Evolutionary conservation across 495 filamentous ascomycete genomes (phyloP).

Genomic region (Bathelium albidoporum): DNA sequence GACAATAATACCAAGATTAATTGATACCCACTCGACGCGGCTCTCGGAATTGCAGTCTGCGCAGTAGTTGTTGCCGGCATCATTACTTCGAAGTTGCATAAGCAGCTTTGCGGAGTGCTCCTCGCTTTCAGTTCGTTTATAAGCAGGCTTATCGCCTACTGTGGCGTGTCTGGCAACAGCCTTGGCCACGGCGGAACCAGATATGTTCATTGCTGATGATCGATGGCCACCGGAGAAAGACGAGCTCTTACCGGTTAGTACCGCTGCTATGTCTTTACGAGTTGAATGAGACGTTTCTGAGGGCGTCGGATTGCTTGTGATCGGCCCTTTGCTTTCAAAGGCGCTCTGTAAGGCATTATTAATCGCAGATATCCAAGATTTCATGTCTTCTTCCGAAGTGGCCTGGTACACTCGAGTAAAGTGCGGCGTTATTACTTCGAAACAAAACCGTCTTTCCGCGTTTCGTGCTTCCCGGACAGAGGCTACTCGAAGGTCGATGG

Average conservation of each 20-base stretch:
- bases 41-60: constrained; percentile 85
- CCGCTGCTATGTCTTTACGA: constrained; percentile 76
- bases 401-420: constrained; percentile 97
- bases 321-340: constrained; percentile 63
- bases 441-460: constrained; percentile 91
- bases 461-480: constrained; percentile 92
- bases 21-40: constrained; percentile 97
- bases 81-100: constrained; percentile 76
- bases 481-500: constrained; percentile 92
- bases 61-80: constrained; percentile 89
- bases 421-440: constrained; percentile 95
- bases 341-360: constrained; percentile 96
- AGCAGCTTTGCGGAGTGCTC: constrained; percentile 60
- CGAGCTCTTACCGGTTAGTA: constrained; percentile 85
- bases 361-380: constrained; percentile 89
- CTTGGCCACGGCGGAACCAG: constrained; percentile 36
- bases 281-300: constrained; percentile 38
- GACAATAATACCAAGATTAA: constrained; percentile 90
- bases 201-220: constrained; percentile 42
- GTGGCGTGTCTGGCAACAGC: constrained; percentile 73
- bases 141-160: constrained; percentile 76
- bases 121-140: constrained; percentile 65
- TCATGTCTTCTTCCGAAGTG: constrained; percentile 96
- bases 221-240: constrained; percentile 52
- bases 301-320: constrained; percentile 37